A percentile compares a stretch with the other conserved stretches of the same genome.
Conservation (phyloP, 768 basidiomycete species). For the Lyophyllum semitale region DNA sequence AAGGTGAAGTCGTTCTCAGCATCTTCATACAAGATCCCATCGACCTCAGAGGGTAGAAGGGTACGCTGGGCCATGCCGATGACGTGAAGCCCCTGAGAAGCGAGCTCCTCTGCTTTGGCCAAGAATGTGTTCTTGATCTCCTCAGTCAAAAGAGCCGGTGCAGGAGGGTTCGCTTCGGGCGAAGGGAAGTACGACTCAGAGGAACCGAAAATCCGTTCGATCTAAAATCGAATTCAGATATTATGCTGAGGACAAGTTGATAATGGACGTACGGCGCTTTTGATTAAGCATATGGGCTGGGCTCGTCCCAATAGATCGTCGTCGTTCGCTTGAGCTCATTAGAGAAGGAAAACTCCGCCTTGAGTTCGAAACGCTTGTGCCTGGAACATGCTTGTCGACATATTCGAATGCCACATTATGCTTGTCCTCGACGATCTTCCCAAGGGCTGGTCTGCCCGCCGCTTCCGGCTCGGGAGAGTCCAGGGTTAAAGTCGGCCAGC, state of each 20-base stretch:
- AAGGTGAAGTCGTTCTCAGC: conserved; percentile 50
- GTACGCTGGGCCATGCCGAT: conserved; percentile 35
- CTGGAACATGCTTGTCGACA: conserved; percentile 13
- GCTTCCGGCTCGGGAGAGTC: conserved; percentile 27
- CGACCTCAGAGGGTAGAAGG: conserved; percentile 20
- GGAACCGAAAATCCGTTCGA: conserved; percentile 52
- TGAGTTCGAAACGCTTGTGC: conserved; percentile 32
- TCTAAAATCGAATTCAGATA: conserved; percentile 16
- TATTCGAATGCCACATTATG: conserved; percentile 18
- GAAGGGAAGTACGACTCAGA: conserved; percentile 36
- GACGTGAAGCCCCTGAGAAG: conserved; percentile 41
- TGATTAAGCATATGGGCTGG: conserved; percentile 29
- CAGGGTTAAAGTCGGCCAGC: conserved; percentile 29
- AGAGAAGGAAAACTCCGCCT: conserved; percentile 47
- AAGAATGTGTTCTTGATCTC: conserved; percentile 27
- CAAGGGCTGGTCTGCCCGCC: conserved; percentile 24
- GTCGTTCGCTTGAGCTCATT: conserved; percentile 55
- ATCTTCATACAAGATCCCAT: conserved; percentile 37
- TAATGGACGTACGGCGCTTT: conserved; percentile 34
- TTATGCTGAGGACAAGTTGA: neutral
- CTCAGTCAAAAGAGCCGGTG: conserved; percentile 28
- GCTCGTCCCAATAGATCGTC: conserved; percentile 34
- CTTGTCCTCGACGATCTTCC: conserved; percentile 28
- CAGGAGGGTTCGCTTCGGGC: conserved; percentile 23
- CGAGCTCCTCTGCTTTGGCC: conserved; percentile 37